Evolutionary conservation across 192 early-diverging fungal genomes (phyloP), one percentile per base, ranked within the genome.

Genomic region (Polychytrium aggregatum): DNA sequence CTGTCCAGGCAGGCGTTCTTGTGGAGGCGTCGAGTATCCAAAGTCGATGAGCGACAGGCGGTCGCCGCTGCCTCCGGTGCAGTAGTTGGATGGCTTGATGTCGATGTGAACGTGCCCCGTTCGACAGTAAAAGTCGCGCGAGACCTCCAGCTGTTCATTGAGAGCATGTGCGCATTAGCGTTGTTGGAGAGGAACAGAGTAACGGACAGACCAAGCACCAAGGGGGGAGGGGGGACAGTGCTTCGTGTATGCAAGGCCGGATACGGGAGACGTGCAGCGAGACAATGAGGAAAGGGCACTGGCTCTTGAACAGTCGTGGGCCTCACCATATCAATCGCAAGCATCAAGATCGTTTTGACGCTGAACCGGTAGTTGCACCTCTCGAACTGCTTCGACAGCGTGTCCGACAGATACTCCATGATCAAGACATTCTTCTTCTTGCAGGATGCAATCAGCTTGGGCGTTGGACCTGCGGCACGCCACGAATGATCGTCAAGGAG

Each of bases 41-140:
- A 57, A 62, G 51, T 62, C 60, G 39, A 62, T 62, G 39, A 62
- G 41, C 33, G 37, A 50, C 14, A 57, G n/a, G 20, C 48, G 33
- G 26, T 31, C 33, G n/a, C 57, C 57, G 13, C 41, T 28, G 26
- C 37, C 8, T 14, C 41, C 30, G 18, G 50, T 50, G 44, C 54
- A 57, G 38, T 59, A 50, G 50, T 62, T 62, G 24, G 55, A 57
- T 31, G 60, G 60, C 28, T 62, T 62, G 29, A 62, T 45, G 37
- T 62, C 60, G 9, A 62, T 55, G 36, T 62, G 60, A 16, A 51
- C 60, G 27, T 52, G 42, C 20, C 20, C 31, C 1, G 57, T 48
- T 29, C 46, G 43, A 6, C 46, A 38, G 44, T 34, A 40, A 39
- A 59, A 59, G 9, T 46, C 46, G 4, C 36, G 37, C 14, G 37